Evolutionary conservation across 2,329 filamentous ascomycete genomes (phyloP).

Genomic region (Alternaria conjuncta): DNA sequence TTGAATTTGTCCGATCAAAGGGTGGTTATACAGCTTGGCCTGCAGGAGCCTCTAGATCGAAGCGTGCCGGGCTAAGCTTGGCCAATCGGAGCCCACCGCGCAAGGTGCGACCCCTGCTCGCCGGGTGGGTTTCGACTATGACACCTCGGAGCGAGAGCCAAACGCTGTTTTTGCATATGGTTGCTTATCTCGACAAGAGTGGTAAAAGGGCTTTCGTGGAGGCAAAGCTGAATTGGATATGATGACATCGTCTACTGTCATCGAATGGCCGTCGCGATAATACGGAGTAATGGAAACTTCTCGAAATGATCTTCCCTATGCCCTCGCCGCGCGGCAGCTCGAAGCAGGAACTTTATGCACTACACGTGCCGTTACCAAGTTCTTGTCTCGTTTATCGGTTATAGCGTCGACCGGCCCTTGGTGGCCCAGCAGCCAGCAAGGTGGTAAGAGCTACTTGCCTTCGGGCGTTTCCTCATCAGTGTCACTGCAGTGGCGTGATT

Average conservation of each 20-base stretch:
- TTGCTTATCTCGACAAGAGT: background rate
- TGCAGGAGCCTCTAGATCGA: slow-evolving; percentile 5
- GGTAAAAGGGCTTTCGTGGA: background rate
- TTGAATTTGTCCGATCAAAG: slow-evolving; percentile 5
- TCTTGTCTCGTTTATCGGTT: background rate
- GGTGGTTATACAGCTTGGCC: slow-evolving; percentile 8
- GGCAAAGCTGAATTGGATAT: background rate
- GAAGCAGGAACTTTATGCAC: background rate
- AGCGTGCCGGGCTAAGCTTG: background rate
- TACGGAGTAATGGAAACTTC: background rate
- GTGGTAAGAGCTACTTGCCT: background rate
- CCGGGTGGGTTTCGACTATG: background rate
- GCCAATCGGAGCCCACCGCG: slow-evolving; percentile 2
- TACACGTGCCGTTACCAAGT: slow-evolving; percentile 1
- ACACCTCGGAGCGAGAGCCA: background rate
- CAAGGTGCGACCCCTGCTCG: background rate
- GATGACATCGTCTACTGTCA: background rate
- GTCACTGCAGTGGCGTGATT: slow-evolving; percentile 2
- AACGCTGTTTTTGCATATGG: background rate
- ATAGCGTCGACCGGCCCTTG: background rate
- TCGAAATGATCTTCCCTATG: background rate
- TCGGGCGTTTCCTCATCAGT: background rate
- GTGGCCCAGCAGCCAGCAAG: background rate
- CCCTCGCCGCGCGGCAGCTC: background rate
- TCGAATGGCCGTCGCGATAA: background rate